Evolutionary conservation across 306 rosid species (phyloP).

Genomic region (Psophocarpus tetragonolobus): DNA sequence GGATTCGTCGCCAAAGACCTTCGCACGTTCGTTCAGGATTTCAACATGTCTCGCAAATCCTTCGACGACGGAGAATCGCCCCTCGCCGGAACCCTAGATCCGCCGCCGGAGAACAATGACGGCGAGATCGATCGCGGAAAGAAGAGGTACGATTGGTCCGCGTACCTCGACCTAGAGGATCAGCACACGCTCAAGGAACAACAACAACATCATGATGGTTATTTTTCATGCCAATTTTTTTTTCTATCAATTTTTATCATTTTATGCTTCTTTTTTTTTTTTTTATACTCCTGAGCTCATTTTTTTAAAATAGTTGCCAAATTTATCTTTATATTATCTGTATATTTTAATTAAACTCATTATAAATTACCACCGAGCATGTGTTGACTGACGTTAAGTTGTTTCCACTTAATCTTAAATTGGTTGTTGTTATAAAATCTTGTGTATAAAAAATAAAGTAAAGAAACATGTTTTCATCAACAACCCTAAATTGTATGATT

Average conservation of each 20-base stretch:
- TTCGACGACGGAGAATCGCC: conserved; percentile 39
- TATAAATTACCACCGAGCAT: no score
- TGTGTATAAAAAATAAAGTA: no score
- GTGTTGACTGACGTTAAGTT: no score
- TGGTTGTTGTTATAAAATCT: no score
- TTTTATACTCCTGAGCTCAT: no score
- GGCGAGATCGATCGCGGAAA: neutral
- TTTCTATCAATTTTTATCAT: no score
- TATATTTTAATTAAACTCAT: no score
- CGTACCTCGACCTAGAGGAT: conserved; percentile 56
- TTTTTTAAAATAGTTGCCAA: no score
- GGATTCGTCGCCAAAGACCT: conserved; percentile 72
- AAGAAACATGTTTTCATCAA: neutral
- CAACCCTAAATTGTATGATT: neutral
- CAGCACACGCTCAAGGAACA: neutral
- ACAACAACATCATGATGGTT: conserved; percentile 36
- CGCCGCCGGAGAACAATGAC: neutral
- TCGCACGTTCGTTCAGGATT: conserved; percentile 74
- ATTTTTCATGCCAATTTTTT: no score
- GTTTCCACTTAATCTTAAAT: no score
- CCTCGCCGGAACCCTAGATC: conserved; percentile 35
- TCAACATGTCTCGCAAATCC: conserved; percentile 71
- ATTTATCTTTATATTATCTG: no score
- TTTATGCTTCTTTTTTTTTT: no score
- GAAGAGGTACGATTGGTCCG: conserved; percentile 62